Percentiles rank a stretch among this genome's conserved stretches.
Conservation (phyloP, 192 early-diverging fungal genomes). For the Mortierella alpina region DNA sequence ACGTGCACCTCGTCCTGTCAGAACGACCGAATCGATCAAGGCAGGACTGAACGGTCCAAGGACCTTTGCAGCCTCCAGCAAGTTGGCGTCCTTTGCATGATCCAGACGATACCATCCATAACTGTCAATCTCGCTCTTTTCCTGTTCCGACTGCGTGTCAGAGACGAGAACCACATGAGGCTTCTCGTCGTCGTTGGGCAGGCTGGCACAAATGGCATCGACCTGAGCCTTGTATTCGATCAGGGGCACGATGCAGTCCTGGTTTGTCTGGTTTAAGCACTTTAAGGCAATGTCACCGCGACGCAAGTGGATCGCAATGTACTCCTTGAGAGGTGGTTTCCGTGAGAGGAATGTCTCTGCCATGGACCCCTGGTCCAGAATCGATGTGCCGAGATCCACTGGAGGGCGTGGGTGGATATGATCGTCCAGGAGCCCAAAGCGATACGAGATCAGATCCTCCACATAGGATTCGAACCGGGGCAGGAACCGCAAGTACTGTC, state of each 20-base stretch:
- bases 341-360: constrained; percentile 25
- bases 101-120: constrained; percentile 51
- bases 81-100: constrained; percentile 15
- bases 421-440: constrained; percentile 12
- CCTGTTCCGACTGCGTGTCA: constrained; percentile 31
- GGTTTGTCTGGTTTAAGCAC: constrained; percentile 5
- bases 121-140: constrained; percentile 40
- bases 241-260: constrained; percentile 31
- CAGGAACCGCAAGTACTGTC: constrained; percentile 29
- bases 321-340: constrained; percentile 21
- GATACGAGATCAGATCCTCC: constrained; percentile 40
- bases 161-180: constrained; percentile 41
- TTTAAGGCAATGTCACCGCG: constrained; percentile 38
- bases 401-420: constrained; percentile 29
- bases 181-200: not conserved
- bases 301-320: constrained; percentile 44
- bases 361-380: constrained; percentile 22
- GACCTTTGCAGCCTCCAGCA: constrained; percentile 29
- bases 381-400: constrained; percentile 25
- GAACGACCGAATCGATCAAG: constrained; percentile 37
- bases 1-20: constrained; percentile 32
- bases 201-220: constrained; percentile 10
- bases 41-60: constrained; percentile 42
- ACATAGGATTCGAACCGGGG: constrained; percentile 38
- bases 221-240: constrained; percentile 35